Evolutionary conservation across 1,284 basidiomycete species (phyloP).

Genomic region (Cutaneotrichosporon mucoides): DNA sequence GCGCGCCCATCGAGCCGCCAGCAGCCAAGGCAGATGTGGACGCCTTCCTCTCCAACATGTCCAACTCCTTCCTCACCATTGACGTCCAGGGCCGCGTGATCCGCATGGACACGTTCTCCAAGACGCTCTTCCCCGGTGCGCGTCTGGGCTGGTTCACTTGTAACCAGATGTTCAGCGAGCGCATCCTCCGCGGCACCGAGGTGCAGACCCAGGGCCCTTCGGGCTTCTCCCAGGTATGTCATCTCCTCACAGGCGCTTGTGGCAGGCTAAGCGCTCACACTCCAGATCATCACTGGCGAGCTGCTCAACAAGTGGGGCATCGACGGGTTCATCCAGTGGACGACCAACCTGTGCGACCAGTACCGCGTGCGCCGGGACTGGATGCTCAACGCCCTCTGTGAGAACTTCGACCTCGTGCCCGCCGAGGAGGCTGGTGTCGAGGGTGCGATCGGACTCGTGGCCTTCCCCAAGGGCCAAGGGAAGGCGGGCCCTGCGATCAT

Average conservation of each 20-base stretch:
- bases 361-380: conserved; percentile 41
- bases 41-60: conserved; percentile 46
- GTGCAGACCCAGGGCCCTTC: conserved; percentile 64
- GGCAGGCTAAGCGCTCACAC: not conserved
- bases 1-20: conserved; percentile 3
- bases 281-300: conserved; percentile 55
- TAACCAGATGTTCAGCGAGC: conserved; percentile 54
- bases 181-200: conserved; percentile 64
- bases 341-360: conserved; percentile 53
- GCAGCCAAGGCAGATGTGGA: conserved; percentile 15
- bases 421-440: conserved; percentile 9
- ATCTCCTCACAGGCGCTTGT: too few species aligned
- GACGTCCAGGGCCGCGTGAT: conserved; percentile 36
- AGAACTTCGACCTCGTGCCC: conserved; percentile 21
- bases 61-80: conserved; percentile 62
- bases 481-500: conserved; percentile 47
- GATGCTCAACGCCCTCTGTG: conserved; percentile 22
- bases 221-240: conserved; percentile 57
- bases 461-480: conserved; percentile 15
- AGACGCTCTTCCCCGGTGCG: conserved; percentile 65
- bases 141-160: conserved; percentile 69
- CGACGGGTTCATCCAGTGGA: conserved; percentile 67
- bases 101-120: conserved; percentile 35
- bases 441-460: conserved; percentile 23
- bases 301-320: conserved; percentile 61